Conservation (phyloP, 805 yeast species). For the Saccharomycopsis malanga region DNA sequence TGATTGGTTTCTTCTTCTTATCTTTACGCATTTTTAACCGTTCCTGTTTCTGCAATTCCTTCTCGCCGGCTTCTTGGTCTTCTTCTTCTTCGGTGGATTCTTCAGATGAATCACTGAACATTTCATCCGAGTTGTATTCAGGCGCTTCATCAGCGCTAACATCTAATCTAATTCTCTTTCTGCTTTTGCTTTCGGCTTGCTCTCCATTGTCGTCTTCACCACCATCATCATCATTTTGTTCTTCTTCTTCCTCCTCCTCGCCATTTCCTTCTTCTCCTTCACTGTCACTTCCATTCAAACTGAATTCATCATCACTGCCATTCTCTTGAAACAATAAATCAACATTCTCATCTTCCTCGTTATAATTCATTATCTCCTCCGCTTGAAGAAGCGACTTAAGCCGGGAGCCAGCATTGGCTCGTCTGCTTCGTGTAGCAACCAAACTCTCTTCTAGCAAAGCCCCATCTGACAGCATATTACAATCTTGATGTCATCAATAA, state of each 20-base stretch:
- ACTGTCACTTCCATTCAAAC: conserved; percentile 3
- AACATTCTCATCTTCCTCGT: conserved; percentile 73
- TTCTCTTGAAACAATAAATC: conserved; percentile 55
- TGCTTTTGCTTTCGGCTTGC: not conserved
- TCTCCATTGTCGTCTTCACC: conserved; percentile 1
- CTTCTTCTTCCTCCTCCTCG: conserved; percentile 8
- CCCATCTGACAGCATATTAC: too few relatives aligned
- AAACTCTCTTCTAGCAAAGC: conserved; percentile 43
- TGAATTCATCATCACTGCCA: conserved; percentile 21
- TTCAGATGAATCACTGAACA: conserved; percentile 20
- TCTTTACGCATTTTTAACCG: conserved; percentile 27
- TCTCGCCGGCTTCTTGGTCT: conserved; percentile 28
- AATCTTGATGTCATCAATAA: too few relatives aligned
- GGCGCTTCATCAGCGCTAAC: not conserved
- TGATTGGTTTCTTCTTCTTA: conserved; percentile 28
- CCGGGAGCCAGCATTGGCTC: conserved; percentile 88
- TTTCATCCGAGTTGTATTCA: conserved; percentile 16
- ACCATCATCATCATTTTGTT: not conserved
- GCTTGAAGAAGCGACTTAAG: conserved; percentile 65
- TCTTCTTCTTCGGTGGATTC: conserved; percentile 35
- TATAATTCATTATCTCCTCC: conserved; percentile 41
- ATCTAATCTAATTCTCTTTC: not conserved
- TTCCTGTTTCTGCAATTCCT: conserved; percentile 35
- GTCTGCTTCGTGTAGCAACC: conserved; percentile 65
- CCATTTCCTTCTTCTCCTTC: conserved; percentile 10